Evolutionary conservation across 192 early-diverging fungal genomes (phyloP).

Genomic region (Umbelopsis sp.): DNA sequence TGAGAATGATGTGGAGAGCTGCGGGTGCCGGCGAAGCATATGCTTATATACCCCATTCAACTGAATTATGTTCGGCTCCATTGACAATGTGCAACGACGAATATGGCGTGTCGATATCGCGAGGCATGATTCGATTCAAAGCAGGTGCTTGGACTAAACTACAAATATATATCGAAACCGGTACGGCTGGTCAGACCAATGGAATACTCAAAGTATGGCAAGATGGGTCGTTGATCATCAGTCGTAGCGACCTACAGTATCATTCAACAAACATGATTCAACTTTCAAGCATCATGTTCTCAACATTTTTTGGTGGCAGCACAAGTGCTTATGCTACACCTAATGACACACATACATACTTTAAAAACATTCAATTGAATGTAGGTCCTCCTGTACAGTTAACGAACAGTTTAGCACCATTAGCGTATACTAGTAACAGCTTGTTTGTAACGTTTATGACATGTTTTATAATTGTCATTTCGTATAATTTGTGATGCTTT

Average conservation of each 20-base stretch:
- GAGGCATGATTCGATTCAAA: slow-evolving; percentile 47
- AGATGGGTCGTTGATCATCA: slow-evolving; percentile 39
- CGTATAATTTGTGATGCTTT: too few relatives aligned
- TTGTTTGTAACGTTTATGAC: background rate
- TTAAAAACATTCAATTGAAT: slow-evolving; percentile 46
- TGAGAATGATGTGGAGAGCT: slow-evolving; percentile 54
- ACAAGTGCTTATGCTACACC: slow-evolving; percentile 39
- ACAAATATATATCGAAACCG: slow-evolving; percentile 45
- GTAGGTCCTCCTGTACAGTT: slow-evolving; percentile 39
- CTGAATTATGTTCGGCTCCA: slow-evolving; percentile 35
- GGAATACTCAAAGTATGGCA: slow-evolving; percentile 46
- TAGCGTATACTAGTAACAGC: background rate
- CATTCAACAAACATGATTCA: slow-evolving; percentile 43
- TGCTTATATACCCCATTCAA: slow-evolving; percentile 45
- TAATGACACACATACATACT: slow-evolving; percentile 39
- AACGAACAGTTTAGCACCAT: background rate
- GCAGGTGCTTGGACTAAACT: slow-evolving; percentile 40
- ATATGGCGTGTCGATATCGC: slow-evolving; percentile 52
- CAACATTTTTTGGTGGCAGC: slow-evolving; percentile 56
- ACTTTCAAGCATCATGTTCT: slow-evolving; percentile 48
- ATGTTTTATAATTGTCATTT: background rate
- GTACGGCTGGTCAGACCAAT: slow-evolving; percentile 37
- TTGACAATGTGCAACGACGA: slow-evolving; percentile 43
- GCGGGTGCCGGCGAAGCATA: slow-evolving; percentile 38
- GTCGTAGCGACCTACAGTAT: slow-evolving; percentile 40